Evolutionary conservation across 805 yeast genomes (phyloP).

Genomic region (Vanderwaltozyma tropicalis): DNA sequence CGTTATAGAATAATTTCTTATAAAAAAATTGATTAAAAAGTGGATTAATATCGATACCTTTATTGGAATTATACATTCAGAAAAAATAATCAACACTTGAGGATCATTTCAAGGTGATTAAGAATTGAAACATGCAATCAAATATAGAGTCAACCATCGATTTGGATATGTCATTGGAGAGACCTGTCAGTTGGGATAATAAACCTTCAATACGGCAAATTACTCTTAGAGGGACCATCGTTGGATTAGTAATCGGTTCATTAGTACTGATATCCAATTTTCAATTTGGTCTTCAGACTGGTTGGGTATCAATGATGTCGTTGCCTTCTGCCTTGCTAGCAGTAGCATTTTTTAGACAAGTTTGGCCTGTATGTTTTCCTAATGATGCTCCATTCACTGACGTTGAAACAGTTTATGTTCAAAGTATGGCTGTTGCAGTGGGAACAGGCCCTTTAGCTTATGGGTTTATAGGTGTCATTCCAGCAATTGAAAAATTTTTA

Average conservation of each 20-base stretch:
- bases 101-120: too few species aligned
- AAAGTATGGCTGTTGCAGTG: conserved; percentile 89
- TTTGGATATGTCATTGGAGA: background rate
- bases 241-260: conserved; percentile 80
- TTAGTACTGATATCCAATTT: conserved; percentile 80
- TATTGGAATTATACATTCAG: too few species aligned
- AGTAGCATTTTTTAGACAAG: conserved; percentile 64
- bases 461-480: conserved; percentile 90
- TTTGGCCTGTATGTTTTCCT: conserved; percentile 28
- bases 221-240: conserved; percentile 61
- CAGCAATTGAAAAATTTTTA: conserved; percentile 86
- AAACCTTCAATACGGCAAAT: conserved; percentile 54
- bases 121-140: background rate
- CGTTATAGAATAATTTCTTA: too few species aligned
- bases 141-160: background rate
- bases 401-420: conserved; percentile 89
- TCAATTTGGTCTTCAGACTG: conserved; percentile 94
- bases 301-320: conserved; percentile 99
- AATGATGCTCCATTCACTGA: conserved; percentile 51
- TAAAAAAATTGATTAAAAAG: too few species aligned
- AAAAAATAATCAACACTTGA: too few species aligned
- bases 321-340: conserved; percentile 87
- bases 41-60: too few species aligned
- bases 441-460: conserved; percentile 96
- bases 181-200: conserved; percentile 28